phyloP scores from a whole-genome alignment of 2,329 filamentous ascomycete species.

The Pseudopyricularia cyperi region DNA sequence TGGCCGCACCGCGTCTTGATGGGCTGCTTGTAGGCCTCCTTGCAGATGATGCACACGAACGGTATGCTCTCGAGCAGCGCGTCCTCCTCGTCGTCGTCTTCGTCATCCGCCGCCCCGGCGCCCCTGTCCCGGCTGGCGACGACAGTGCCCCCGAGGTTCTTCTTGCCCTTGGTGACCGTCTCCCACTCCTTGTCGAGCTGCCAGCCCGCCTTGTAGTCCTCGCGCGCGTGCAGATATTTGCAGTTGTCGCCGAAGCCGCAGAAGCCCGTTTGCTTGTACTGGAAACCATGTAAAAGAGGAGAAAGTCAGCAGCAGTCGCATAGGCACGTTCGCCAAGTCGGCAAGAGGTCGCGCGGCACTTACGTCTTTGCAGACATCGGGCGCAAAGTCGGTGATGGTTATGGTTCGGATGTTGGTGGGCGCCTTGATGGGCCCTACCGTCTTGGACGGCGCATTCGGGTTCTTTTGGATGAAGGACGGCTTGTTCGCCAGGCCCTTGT shows the following conservation, averaged over 20 bases:
- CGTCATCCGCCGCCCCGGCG: slow-evolving; percentile 22
- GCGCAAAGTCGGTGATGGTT: slow-evolving; percentile 80
- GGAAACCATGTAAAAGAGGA: not conserved
- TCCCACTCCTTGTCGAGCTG: slow-evolving; percentile 95
- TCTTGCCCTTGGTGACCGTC: slow-evolving; percentile 60
- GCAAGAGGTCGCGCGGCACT: not conserved
- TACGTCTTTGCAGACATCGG: slow-evolving; percentile 82
- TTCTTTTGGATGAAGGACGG: slow-evolving; percentile 70
- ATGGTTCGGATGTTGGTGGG: slow-evolving; percentile 83
- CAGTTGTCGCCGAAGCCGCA: slow-evolving; percentile 60
- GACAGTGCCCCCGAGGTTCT: slow-evolving; percentile 45
- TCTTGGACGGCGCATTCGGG: slow-evolving; percentile 53
- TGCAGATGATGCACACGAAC: slow-evolving; percentile 82
- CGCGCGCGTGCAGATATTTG: slow-evolving; percentile 65
- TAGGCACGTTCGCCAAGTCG: no score
- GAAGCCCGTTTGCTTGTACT: slow-evolving; percentile 38
- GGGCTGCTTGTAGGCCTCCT: slow-evolving; percentile 62
- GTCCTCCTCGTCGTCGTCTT: slow-evolving; percentile 45
- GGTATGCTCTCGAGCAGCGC: slow-evolving; percentile 72
- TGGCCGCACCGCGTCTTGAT: slow-evolving; percentile 85
- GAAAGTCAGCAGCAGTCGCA: not conserved
- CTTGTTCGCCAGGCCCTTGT: slow-evolving; percentile 63
- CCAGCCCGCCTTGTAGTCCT: slow-evolving; percentile 85
- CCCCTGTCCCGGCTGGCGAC: slow-evolving; percentile 36
- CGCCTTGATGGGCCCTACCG: slow-evolving; percentile 77